Evolutionary conservation across 345 rosid species (phyloP).

Genomic region (Barbarea vulgaris): DNA sequence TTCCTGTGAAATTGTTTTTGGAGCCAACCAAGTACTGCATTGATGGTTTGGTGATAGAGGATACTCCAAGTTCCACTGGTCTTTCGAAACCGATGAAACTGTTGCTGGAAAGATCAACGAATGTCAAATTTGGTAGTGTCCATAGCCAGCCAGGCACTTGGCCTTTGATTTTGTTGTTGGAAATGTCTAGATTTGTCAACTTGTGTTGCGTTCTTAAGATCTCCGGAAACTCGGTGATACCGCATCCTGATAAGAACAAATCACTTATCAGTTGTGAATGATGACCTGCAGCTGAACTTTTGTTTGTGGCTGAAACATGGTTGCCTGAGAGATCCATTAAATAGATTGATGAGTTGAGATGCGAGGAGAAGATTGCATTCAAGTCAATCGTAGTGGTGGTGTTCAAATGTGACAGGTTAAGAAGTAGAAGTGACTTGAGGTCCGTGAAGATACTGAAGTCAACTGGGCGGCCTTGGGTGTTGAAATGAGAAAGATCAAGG

Average conservation of each 20-base stretch:
- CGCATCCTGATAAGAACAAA: not conserved
- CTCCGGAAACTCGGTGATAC: constrained; percentile 19
- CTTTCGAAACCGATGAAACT: not conserved
- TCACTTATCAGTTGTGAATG: not conserved
- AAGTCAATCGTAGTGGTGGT: constrained; percentile 16
- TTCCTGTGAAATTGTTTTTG: not conserved
- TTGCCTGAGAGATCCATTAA: constrained; percentile 9
- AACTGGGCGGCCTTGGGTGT: not conserved
- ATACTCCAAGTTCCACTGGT: not conserved
- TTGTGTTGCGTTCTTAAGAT: not conserved
- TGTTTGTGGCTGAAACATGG: constrained; percentile 1
- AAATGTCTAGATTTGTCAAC: not conserved
- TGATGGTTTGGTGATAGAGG: constrained; percentile 4
- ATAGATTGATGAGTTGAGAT: not conserved
- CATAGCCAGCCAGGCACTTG: constrained; percentile 20
- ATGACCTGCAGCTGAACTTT: not conserved
- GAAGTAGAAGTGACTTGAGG: not conserved
- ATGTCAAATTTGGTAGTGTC: not conserved
- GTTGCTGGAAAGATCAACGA: not conserved
- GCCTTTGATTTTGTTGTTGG: constrained; percentile 24
- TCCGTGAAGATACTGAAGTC: constrained; percentile 29
- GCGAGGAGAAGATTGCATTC: not conserved
- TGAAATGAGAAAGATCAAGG: constrained; percentile 6
- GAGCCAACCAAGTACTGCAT: not conserved
- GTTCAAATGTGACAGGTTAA: constrained; percentile 7